phyloP scores from a whole-genome alignment of 345 rosid species.

The Carallia pectinifolia region DNA sequence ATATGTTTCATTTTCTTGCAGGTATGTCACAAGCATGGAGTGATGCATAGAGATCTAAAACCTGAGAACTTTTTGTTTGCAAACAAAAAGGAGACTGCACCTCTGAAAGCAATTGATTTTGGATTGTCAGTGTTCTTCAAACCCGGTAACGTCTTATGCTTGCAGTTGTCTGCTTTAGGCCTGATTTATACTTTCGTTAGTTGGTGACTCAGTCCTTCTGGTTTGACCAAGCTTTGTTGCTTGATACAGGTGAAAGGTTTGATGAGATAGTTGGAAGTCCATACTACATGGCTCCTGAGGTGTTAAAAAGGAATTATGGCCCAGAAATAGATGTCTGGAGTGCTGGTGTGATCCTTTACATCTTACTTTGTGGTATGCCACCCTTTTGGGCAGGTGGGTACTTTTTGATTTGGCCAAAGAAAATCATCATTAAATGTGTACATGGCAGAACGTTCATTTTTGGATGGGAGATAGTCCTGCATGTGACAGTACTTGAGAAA shows the following conservation, averaged over 20 bases:
- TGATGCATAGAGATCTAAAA: conserved; percentile 36
- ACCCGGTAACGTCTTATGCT: conserved; percentile 23
- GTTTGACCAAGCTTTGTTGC: neutral
- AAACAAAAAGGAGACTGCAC: conserved; percentile 32
- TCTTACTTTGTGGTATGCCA: conserved; percentile 38
- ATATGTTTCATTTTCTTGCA: conserved; percentile 9
- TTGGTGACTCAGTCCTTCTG: neutral
- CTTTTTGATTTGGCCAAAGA: neutral
- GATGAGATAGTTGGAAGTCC: conserved; percentile 38
- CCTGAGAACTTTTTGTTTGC: conserved; percentile 38
- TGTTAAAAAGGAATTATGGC: conserved; percentile 33
- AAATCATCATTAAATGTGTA: neutral
- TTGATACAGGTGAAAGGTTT: conserved; percentile 31
- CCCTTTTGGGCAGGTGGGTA: conserved; percentile 40
- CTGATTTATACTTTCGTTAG: neutral
- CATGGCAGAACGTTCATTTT: neutral
- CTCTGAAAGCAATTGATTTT: conserved; percentile 37
- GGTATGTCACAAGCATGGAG: conserved; percentile 34
- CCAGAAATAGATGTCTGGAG: conserved; percentile 41
- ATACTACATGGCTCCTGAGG: conserved; percentile 42
- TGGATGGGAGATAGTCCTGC: too few relatives aligned
- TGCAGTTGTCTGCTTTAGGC: neutral
- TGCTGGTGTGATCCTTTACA: conserved; percentile 39
- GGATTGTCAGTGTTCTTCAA: conserved; percentile 35
- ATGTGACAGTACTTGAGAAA: too few relatives aligned